Evolutionary conservation across 2,329 filamentous ascomycete species (phyloP).

Genomic region (Piedraia hortae): DNA sequence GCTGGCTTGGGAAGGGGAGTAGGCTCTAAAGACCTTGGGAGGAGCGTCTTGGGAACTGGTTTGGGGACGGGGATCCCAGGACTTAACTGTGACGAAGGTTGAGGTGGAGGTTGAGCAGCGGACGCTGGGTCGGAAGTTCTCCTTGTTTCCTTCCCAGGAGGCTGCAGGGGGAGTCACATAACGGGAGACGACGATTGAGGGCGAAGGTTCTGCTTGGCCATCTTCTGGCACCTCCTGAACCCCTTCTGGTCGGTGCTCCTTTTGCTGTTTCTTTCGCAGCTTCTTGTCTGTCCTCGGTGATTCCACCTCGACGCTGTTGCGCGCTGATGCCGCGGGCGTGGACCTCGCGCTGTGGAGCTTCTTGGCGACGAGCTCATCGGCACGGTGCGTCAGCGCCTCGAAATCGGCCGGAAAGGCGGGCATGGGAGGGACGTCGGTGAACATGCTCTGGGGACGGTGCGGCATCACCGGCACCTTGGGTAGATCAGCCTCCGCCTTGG

Average conservation of each 20-base stretch:
- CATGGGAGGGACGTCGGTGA: constrained; percentile 6
- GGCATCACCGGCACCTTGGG: neutral
- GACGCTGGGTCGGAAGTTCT: constrained; percentile 6
- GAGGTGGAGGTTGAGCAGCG: constrained; percentile 6
- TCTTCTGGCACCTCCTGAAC: too few relatives aligned
- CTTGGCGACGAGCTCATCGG: constrained; percentile 9
- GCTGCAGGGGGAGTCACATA: constrained; percentile 10
- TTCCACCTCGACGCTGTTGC: constrained; percentile 5
- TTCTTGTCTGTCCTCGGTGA: constrained; percentile 1
- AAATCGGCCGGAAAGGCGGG: constrained; percentile 10
- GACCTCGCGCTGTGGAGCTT: constrained; percentile 5
- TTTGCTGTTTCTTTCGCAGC: too few relatives aligned
- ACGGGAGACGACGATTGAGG: constrained; percentile 11
- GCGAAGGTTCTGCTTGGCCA: constrained; percentile 3
- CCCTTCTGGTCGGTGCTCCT: too few relatives aligned
- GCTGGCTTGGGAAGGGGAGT: constrained; percentile 5
- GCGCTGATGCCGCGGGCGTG: constrained; percentile 4
- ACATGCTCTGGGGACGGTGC: neutral
- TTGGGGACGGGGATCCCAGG: constrained; percentile 4
- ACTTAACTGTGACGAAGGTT: constrained; percentile 6
- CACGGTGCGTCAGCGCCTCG: constrained; percentile 6
- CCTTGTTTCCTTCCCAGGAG: constrained; percentile 4
- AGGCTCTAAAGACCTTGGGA: constrained; percentile 6
- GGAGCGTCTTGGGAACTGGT: too few relatives aligned
- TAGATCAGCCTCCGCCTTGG: neutral